Base-by-base conservation (phyloP, 768 basidiomycete species). In the Gloeopeniophorella convolvens region DNA sequence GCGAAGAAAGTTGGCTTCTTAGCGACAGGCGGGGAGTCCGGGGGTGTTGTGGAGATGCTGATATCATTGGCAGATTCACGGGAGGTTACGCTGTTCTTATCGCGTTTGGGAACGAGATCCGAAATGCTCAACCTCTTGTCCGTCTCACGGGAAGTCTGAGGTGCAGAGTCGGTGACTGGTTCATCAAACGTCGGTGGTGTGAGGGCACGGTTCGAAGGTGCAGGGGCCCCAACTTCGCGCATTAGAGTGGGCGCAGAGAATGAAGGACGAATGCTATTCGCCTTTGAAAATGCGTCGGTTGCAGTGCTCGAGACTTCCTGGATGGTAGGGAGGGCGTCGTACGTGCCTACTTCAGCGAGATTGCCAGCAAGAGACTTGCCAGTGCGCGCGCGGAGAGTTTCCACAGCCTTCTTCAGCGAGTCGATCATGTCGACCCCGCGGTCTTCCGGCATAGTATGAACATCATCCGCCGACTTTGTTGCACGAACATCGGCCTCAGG, bases 381-480 rank as follows among this genome's bases (percentile, higher is more conserved):
- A 62, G 73, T 69, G 43, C 75, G 77, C 15, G 78, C 71, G 15
- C 83, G 82, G 24, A 84, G 69, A 13, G 74, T 82, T 62, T 85
- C 80, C 0, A 89, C 78, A 1, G 80, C 86, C 60, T 77, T 80
- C 68, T 85, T 89, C 42, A 90, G 71, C 15, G 75, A 70, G 58
- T 79, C 77, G 35, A 89, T 72, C 55, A 84, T 75, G 18, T 75
- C 83, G 24, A 72, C 73, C 26, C 77, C 42, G 4, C 45, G 26
- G 26, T 26, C 30, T 26, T 18, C 31, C 21, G 48, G 35, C 39
- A 24, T 15, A 20, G 24, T 18, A n/a, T 28, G 11, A 20, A 46
- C 33, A 21, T 50, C 50, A 26, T 56, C 46, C 16, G 43, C 32
- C 3, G 57, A 42, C 32, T 28, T 51, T 32, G 37, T 12, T 13